Base-by-base conservation (phyloP, 805 yeast genomes). In the Nematodospora valgi region DNA sequence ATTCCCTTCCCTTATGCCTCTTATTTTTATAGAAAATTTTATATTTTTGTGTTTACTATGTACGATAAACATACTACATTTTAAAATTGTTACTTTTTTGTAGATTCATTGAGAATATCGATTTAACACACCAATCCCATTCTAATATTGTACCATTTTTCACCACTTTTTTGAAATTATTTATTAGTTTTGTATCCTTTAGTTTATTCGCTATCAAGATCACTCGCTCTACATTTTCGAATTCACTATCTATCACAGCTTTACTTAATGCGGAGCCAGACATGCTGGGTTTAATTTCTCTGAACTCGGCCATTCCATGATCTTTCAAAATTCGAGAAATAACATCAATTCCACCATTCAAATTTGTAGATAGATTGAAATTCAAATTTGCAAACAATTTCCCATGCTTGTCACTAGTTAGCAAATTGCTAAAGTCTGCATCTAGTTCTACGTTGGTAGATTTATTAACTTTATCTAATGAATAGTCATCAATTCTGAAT, bases 51-150 rank as follows among this genome's bases (percentile, higher is more conserved):
- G 7, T 27, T 11, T 7, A 17, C 13, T 27, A 7, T 27, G 11
- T 6, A 17, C 16, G 6, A 4, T 8, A 15, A 12, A n/a, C 27
- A 14, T 15, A 17, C 34, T 39, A 53, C 12, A 55, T 19, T 32
- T 38, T 38, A 34, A 38, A 60, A 2, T 47, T 38, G 6, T 47
- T 47, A 23, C 46, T 53, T 4, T 44, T 43, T 34, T 54, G 54
- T 19, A 63, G 32, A n/a, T 53, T 46, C 67, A 70, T 64, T 32
- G 62, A 64, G 54, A 79, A 78, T 0, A 79, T 73, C 30, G 78
- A 66, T 38, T 67, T 56, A 10, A 79, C 76, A 33, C 81, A 72
- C 82, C 82, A 77, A 34, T 78, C 75, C 85, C 84, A 79, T 40
- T 76, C 82, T 12, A 77, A 68, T 2, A 74, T 58, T 6, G 40